Conservation (phyloP, 1,139 yeast genomes). For the Candida labiduridarum region DNA sequence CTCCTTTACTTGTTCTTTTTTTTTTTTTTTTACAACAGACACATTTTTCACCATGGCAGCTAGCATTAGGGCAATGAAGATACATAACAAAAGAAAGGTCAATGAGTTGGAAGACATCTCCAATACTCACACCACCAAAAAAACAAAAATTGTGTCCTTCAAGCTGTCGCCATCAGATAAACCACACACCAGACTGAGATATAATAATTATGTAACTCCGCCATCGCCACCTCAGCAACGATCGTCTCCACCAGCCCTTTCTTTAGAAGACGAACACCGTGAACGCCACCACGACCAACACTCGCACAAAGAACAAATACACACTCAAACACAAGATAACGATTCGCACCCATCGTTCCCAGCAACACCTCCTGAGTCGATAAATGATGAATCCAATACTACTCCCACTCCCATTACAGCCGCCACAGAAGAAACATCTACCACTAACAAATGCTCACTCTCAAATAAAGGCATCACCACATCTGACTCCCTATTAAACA, state of each 20-base stretch:
- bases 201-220: slow-evolving; percentile 8
- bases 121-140: slow-evolving; percentile 22
- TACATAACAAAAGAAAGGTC: slow-evolving; percentile 29
- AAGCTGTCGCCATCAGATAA: slow-evolving; percentile 5
- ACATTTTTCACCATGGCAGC: slow-evolving; percentile 26
- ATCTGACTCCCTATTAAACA: slow-evolving; percentile 19
- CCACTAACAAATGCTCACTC: neutral
- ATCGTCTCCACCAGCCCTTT: slow-evolving; percentile 18
- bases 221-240: slow-evolving; percentile 22
- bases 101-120: slow-evolving; percentile 40
- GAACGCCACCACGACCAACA: slow-evolving; percentile 1
- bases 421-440: slow-evolving; percentile 4
- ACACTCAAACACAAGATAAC: neutral
- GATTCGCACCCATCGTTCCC: slow-evolving; percentile 8
- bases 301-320: neutral
- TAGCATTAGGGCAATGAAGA: slow-evolving; percentile 25
- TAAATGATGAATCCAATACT: slow-evolving; percentile 3
- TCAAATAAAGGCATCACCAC: neutral
- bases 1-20: neutral
- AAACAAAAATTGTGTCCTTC: slow-evolving; percentile 5
- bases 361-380: slow-evolving; percentile 14
- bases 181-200: neutral
- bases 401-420: slow-evolving; percentile 1
- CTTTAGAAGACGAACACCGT: slow-evolving; percentile 14
- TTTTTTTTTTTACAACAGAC: slow-evolving; percentile 7